Base-by-base conservation (phyloP, 768 basidiomycete species). In the Pisolithus sp. region DNA sequence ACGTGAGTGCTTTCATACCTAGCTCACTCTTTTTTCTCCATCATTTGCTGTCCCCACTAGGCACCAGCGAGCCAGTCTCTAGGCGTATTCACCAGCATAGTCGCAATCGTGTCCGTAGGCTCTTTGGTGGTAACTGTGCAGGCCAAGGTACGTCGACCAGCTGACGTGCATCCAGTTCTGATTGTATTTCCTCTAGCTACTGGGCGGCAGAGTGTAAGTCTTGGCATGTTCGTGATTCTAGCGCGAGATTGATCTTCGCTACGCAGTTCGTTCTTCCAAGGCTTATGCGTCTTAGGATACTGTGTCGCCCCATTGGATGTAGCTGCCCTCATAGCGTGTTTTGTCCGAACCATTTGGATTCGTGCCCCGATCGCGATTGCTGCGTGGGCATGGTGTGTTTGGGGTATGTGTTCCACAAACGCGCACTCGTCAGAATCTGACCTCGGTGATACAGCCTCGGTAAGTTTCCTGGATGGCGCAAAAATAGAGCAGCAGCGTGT, bases 311-410 rank as follows among this genome's bases (percentile, higher is more conserved):
- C 95, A 13, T 78, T 98, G 47, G 80, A 94, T 56, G 81, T 95
- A 40, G 94, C 95, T 7, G 93, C 93, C 3, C 71, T 97, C 28
- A 77, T 96, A 42, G 79, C 91, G 1, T 86, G 85, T 59, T 92
- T 95, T 59, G 83, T 98, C 15, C 87, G 80, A 42, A 71, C 83
- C 26, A 85, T 98, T 46, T 96, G 87, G 71, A 74, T 98, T 52
- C 81, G 95, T 51, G 85, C 84, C 28, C 95, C 95, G 9, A 68
- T 98, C 28, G 86, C 93, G 42, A 66, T 95, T 24, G 76, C 84
- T 18, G 88, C 91, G 12, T 95, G 93, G 87, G 93, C 78, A 36
- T 98, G 95, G 95, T 91, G 86, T 66, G 88, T 96, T 52, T 98
- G 93, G 93, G 95, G 94, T 97, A 62, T 53, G 80, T 67, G 40